A percentile compares a stretch with the other conserved stretches of the same genome.
Evolutionary conservation across 139 green algal species (phyloP).

Genomic region (Closterium sp.): DNA sequence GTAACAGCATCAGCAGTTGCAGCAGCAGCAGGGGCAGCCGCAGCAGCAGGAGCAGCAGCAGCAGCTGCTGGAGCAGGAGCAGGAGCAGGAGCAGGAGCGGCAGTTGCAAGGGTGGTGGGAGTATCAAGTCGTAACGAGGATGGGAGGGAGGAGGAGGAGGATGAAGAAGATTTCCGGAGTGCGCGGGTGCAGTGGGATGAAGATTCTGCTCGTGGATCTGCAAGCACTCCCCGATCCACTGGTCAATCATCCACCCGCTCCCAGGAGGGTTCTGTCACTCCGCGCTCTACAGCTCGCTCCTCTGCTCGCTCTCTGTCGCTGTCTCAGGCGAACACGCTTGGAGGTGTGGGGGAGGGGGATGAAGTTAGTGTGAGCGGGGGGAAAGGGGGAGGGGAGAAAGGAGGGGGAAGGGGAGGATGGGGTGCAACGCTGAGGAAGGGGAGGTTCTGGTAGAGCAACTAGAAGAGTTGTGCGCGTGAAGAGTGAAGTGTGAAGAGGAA

Average conservation of each 20-base stretch:
- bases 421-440: neutral
- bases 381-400: neutral
- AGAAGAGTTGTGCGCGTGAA: neutral
- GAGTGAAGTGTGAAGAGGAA: neutral
- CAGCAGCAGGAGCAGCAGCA: neutral
- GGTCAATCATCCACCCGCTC: neutral
- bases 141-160: neutral
- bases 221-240: neutral
- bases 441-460: neutral
- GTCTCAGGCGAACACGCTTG: neutral
- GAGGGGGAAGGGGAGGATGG: neutral
- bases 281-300: neutral
- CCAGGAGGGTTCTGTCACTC: neutral
- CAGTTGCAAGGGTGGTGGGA: too few relatives aligned
- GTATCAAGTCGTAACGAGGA: neutral
- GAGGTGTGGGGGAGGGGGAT: neutral
- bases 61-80: neutral
- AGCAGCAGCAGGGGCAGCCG: neutral
- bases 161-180: neutral
- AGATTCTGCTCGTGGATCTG: neutral
- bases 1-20: neutral
- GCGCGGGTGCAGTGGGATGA: neutral
- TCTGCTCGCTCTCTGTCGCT: neutral
- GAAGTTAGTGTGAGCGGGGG: neutral
- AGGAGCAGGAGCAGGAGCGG: neutral